Base-by-base conservation (phyloP, 768 basidiomycete species). In the Fomitopsis pulvina region DNA sequence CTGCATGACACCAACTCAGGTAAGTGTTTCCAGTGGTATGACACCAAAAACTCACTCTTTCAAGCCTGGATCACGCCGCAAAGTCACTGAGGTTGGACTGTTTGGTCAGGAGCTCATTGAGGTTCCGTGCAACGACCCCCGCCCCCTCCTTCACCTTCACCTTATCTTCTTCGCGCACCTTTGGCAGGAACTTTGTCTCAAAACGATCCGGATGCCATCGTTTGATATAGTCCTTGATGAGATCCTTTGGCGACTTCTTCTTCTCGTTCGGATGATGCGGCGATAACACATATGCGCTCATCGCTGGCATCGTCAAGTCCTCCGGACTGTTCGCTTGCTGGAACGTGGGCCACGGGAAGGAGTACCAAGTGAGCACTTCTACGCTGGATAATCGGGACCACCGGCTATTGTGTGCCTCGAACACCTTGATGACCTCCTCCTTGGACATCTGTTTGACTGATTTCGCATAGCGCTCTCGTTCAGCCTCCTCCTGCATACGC, bases 131-230 rank as follows among this genome's bases (percentile, higher is more conserved):
- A 45, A 92, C 88, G 25, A 68, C 66, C 24, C 86, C 87, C 1
- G 85, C 85, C n/a, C 82, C 88, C 50, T 77, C 75, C 66, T 78
- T 76, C 44, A 91, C 85, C 59, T 65, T 76, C 59, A 80, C 85
- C 62, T 72, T 74, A 52, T 89, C 85, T 29, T 63, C 71, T 53
- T 82, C 80, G 43, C 69, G 66, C 43, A 89, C 85, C 65, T 81
- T 81, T 10, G 74, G 68, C 60, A 90, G 63, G 47, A 78, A 67
- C 63, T 83, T 81, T 29, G 79, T 80, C 56, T 89, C 83, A 60
- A 91, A 90, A 28, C 85, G 79, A 66, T 91, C 88, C 3, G 88
- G 87, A 65, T 91, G 87, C 87, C 87, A 91, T 55, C 75, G 69
- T 64, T 78, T 76, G 57, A 91, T 74, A 47, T 81, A 79, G 52